phyloP scores from a whole-genome alignment of 805 yeast genomes.

The Starmerella davenportii region DNA sequence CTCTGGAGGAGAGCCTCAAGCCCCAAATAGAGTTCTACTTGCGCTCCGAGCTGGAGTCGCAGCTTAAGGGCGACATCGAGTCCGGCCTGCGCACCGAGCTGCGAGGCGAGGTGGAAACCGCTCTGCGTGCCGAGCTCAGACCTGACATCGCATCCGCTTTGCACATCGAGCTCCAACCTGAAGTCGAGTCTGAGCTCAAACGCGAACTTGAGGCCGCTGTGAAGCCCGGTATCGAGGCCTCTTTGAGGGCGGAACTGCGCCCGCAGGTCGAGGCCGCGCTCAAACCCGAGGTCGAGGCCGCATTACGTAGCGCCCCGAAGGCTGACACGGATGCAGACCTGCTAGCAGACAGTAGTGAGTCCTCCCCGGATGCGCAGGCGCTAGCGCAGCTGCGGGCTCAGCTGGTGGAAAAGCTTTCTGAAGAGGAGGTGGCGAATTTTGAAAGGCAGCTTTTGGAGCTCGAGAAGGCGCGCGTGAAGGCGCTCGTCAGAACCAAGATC shows the following conservation, averaged over 20 bases:
- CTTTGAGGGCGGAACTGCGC: too few species aligned
- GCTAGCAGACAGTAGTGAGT: too few species aligned
- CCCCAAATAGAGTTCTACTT: neutral
- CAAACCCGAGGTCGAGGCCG: too few species aligned
- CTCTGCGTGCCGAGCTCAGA: neutral
- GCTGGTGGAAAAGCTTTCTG: neutral
- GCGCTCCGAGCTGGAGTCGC: neutral
- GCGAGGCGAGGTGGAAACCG: neutral
- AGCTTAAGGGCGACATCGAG: neutral
- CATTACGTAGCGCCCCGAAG: too few species aligned
- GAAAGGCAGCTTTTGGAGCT: slow-evolving; percentile 8
- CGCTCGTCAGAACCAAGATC: slow-evolving; percentile 8
- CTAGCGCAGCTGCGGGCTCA: neutral
- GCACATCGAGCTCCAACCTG: neutral
- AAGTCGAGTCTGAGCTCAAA: neutral
- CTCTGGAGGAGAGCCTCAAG: too few species aligned
- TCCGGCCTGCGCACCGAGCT: slow-evolving; percentile 2
- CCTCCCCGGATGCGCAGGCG: too few species aligned
- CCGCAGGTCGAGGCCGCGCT: neutral
- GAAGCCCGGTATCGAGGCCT: too few species aligned
- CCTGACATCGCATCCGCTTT: neutral
- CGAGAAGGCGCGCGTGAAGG: slow-evolving; percentile 13
- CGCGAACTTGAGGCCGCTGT: neutral
- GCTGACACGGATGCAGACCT: too few species aligned
- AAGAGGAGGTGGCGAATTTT: slow-evolving; percentile 4